A percentile compares a stretch with the other conserved stretches of the same genome.
phyloP scores from a whole-genome alignment of 176 grass and related monocot species.

The Pontederia crassipes region DNA sequence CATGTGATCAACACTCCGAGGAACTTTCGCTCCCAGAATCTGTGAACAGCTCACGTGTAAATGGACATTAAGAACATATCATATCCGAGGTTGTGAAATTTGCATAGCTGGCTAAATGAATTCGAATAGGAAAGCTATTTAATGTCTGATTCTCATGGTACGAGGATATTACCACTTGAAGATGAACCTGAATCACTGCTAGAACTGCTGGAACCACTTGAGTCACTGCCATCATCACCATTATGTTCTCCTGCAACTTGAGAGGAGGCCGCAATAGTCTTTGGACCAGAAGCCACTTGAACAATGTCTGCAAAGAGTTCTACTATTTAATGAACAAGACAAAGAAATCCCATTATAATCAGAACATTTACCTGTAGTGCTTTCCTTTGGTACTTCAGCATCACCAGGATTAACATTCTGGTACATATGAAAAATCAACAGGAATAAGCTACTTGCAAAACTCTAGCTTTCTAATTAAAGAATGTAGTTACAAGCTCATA shows the following conservation, averaged over 20 bases:
- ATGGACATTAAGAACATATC: too few species aligned
- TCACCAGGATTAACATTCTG: conserved; percentile 38
- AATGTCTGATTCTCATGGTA: not conserved
- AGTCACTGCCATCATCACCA: conserved; percentile 52
- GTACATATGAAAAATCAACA: conserved; percentile 2
- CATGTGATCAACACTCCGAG: too few species aligned
- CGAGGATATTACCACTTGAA: conserved; percentile 60
- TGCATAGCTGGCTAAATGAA: too few species aligned
- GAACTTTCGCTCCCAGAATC: too few species aligned
- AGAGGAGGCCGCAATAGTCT: conserved; percentile 33
- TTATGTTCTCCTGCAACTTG: conserved; percentile 36
- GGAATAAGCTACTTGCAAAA: not conserved
- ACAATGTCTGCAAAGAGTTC: conserved; percentile 16
- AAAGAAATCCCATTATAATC: not conserved
- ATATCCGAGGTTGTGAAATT: too few species aligned
- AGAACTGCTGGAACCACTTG: conserved; percentile 70
- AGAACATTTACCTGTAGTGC: conserved; percentile 30
- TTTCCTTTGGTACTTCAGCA: conserved; percentile 33
- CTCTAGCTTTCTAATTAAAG: conserved; percentile 4
- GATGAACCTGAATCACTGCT: conserved; percentile 90
- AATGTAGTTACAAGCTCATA: conserved; percentile 18
- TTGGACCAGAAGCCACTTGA: conserved; percentile 34
- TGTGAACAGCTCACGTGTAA: too few species aligned
- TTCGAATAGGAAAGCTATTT: too few species aligned
- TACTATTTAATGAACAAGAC: conserved; percentile 19